phyloP scores from a whole-genome alignment of 306 rosid species.

The Argentina anserina region DNA sequence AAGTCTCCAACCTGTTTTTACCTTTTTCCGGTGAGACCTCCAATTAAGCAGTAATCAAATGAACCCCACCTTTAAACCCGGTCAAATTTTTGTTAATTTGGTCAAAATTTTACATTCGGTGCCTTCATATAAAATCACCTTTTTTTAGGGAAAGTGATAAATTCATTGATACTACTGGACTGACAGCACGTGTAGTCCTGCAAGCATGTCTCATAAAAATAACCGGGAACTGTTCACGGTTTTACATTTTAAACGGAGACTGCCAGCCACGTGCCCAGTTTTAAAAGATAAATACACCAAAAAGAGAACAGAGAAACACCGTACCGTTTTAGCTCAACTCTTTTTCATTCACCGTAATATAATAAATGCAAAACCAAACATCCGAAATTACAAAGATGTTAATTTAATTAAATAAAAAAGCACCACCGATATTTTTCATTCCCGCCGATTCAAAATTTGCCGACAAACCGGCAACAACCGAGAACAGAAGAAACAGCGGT shows the following conservation, averaged over 20 bases:
- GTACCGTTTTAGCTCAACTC: not conserved
- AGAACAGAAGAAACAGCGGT: not conserved
- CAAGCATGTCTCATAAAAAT: conserved; percentile 6
- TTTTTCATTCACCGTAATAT: not conserved
- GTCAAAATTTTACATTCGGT: not conserved
- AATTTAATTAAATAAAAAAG: not conserved
- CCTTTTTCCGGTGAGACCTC: not conserved
- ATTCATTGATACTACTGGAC: not conserved
- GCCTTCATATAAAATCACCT: not conserved
- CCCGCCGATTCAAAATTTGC: conserved; percentile 55
- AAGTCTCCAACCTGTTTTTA: not conserved
- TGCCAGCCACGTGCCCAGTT: not conserved
- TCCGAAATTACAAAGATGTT: not conserved
- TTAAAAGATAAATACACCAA: not conserved
- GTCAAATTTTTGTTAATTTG: not conserved
- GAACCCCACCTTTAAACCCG: not conserved
- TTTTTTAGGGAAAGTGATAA: not conserved
- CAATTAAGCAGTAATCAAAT: not conserved
- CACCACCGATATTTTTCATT: conserved; percentile 17
- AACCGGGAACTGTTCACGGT: not conserved
- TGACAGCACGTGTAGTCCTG: conserved; percentile 8
- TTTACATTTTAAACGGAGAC: not conserved
- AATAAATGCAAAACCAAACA: conserved; percentile 5
- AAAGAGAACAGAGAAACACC: conserved; percentile 5
- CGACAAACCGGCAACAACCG: conserved; percentile 22